These are phyloP conservation scores for Hydnum rufescens DNA, from an alignment of 768 basidiomycete genomes.

Conservation along the genomic window DNA sequence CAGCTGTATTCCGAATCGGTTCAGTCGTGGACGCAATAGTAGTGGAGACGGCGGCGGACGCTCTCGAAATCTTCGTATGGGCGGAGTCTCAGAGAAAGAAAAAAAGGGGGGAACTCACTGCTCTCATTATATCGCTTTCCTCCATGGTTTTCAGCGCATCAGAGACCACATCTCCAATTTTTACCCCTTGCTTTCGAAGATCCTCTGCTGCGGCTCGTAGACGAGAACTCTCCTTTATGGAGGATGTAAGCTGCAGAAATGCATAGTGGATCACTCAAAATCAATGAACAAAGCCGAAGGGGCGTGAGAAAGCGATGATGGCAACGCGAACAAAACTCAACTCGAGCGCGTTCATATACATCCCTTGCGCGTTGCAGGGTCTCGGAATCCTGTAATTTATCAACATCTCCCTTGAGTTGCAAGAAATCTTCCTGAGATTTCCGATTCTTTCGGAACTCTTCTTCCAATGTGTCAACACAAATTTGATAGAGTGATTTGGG, in stretches of 20 bases:
- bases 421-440: slow-evolving; percentile 94
- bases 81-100: too few species aligned
- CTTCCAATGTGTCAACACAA: slow-evolving; percentile 82
- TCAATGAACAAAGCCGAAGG: too few species aligned
- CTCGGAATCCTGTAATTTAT: slow-evolving; percentile 92
- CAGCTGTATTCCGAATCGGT: slow-evolving; percentile 88
- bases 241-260: slow-evolving; percentile 51
- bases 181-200: slow-evolving; percentile 70
- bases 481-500: slow-evolving; percentile 90
- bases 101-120: slow-evolving; percentile 29
- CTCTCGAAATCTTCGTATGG: slow-evolving; percentile 81
- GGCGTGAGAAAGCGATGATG: too few species aligned
- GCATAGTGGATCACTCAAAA: too few species aligned
- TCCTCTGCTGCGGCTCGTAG: slow-evolving; percentile 87
- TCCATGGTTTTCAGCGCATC: slow-evolving; percentile 88
- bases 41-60: slow-evolving; percentile 66
- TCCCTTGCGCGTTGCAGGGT: slow-evolving; percentile 83
- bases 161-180: slow-evolving; percentile 82
- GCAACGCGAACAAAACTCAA: slow-evolving; percentile 26
- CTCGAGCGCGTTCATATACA: slow-evolving; percentile 85
- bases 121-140: slow-evolving; percentile 80
- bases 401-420: slow-evolving; percentile 92
- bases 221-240: slow-evolving; percentile 89
- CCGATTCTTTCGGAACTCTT: slow-evolving; percentile 83
- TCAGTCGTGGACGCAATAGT: slow-evolving; percentile 81